Evolutionary conservation across 1,139 yeast species (phyloP).

Genomic region (Suhomyces bolitotheri): DNA sequence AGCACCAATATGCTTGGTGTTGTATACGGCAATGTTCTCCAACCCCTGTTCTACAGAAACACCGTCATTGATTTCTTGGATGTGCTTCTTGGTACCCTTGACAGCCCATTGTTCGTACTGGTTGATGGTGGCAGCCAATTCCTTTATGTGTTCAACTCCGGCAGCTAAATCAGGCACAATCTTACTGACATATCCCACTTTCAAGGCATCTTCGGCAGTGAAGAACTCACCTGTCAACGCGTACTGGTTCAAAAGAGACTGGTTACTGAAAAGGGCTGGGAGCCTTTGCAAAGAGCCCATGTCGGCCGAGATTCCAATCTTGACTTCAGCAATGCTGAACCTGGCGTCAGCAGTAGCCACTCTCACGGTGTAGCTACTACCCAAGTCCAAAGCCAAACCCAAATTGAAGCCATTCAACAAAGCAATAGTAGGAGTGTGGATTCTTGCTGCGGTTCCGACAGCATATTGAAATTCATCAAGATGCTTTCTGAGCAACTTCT

Average conservation of each 20-base stretch:
- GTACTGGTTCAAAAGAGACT: conserved; percentile 60
- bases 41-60: conserved; percentile 51
- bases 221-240: conserved; percentile 66
- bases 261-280: conserved; percentile 55
- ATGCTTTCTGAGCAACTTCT: conserved; percentile 36
- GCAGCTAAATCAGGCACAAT: conserved; percentile 47
- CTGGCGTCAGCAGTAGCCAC: conserved; percentile 54
- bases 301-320: conserved; percentile 77
- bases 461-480: conserved; percentile 60
- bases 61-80: conserved; percentile 55
- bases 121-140: conserved; percentile 53
- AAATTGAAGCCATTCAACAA: conserved; percentile 48
- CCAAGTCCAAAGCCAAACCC: conserved; percentile 72
- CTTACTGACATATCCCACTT: conserved; percentile 55
- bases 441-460: conserved; percentile 49
- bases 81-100: conserved; percentile 60
- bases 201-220: conserved; percentile 54
- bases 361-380: conserved; percentile 60
- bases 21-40: conserved; percentile 52
- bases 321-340: conserved; percentile 68
- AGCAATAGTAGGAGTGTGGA: conserved; percentile 50
- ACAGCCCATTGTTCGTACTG: conserved; percentile 59
- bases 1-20: conserved; percentile 43
- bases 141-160: conserved; percentile 52
- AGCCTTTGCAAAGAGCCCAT: conserved; percentile 76